Conservation (phyloP, 2,329 filamentous ascomycete genomes). For the Cercospora berteroae region DNA sequence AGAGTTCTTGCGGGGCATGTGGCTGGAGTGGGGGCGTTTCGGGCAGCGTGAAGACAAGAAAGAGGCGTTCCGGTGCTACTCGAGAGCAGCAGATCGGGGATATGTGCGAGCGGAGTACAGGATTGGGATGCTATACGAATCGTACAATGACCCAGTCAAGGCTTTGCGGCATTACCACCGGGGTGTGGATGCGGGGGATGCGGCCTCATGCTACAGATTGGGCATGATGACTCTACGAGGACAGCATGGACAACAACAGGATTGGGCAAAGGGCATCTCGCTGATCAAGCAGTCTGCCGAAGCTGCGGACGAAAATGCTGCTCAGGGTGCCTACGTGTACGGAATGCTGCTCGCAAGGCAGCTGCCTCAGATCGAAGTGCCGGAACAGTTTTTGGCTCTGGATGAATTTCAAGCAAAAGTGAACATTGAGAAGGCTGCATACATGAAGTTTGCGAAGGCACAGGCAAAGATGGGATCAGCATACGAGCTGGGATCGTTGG, state of each 20-base stretch:
- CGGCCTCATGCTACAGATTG: slow-evolving; percentile 79
- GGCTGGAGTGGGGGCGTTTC: slow-evolving; percentile 97
- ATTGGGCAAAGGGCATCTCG: slow-evolving; percentile 73
- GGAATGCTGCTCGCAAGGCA: slow-evolving; percentile 92
- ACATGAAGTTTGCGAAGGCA: slow-evolving; percentile 91
- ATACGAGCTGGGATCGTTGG: slow-evolving; percentile 89
- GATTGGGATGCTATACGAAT: slow-evolving; percentile 97
- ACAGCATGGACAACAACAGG: slow-evolving; percentile 84
- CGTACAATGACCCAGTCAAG: slow-evolving; percentile 86
- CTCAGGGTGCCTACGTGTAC: slow-evolving; percentile 84
- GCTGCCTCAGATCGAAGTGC: slow-evolving; percentile 83
- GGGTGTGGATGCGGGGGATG: slow-evolving; percentile 77
- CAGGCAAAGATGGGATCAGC: slow-evolving; percentile 96
- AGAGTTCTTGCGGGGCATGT: slow-evolving; percentile 91
- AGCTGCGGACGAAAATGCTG: slow-evolving; percentile 90
- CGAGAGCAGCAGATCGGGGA: slow-evolving; percentile 77
- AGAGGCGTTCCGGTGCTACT: slow-evolving; percentile 86
- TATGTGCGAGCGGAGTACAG: slow-evolving; percentile 90
- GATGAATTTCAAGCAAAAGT: slow-evolving; percentile 73
- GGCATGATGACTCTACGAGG: slow-evolving; percentile 98
- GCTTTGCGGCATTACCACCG: slow-evolving; percentile 86
- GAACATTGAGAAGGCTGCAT: slow-evolving; percentile 95
- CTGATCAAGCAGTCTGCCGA: slow-evolving; percentile 81
- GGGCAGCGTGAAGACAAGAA: slow-evolving; percentile 87
- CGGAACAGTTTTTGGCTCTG: slow-evolving; percentile 66